A percentile compares a stretch with the other conserved stretches of the same genome.
Conservation (phyloP, 345 rosid genomes). For the Nasturtium officinale region DNA sequence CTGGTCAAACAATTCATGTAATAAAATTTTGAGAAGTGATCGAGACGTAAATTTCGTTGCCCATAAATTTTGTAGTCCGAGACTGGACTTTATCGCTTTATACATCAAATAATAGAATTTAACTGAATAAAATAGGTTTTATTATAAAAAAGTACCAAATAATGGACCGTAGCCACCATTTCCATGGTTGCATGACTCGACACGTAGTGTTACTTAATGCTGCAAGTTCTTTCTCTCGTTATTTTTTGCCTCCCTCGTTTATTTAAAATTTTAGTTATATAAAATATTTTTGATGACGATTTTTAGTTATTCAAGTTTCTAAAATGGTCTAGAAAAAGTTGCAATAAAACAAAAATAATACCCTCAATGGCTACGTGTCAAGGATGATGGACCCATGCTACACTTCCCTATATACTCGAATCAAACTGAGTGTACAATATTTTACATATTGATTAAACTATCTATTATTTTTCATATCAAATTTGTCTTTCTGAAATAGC, state of each 20-base stretch:
- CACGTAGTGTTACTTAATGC: constrained; percentile 35
- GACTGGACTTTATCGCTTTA: constrained; percentile 22
- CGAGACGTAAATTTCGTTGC: constrained; percentile 36
- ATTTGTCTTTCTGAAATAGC: background rate
- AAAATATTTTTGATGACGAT: constrained; percentile 31
- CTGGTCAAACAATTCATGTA: constrained; percentile 9
- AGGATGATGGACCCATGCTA: constrained; percentile 10
- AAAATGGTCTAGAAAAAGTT: constrained; percentile 39
- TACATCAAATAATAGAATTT: background rate
- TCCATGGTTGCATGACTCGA: constrained; percentile 31
- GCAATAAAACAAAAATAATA: background rate
- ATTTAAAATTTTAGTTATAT: constrained; percentile 1
- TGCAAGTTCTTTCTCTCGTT: constrained; percentile 18
- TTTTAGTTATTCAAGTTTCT: constrained; percentile 35
- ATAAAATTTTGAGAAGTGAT: constrained; percentile 19
- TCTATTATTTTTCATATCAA: background rate
- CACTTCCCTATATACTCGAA: constrained; percentile 11
- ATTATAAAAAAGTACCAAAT: constrained; percentile 31
- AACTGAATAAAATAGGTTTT: constrained; percentile 10
- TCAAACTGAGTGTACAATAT: background rate
- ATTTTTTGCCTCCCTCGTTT: constrained; percentile 10
- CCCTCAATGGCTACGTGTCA: constrained; percentile 29
- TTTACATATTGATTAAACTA: background rate
- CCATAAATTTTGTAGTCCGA: constrained; percentile 3
- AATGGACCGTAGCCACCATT: constrained; percentile 33